Conservation (phyloP, 108 stramenopile genomes). For the Seminavis robusta region DNA sequence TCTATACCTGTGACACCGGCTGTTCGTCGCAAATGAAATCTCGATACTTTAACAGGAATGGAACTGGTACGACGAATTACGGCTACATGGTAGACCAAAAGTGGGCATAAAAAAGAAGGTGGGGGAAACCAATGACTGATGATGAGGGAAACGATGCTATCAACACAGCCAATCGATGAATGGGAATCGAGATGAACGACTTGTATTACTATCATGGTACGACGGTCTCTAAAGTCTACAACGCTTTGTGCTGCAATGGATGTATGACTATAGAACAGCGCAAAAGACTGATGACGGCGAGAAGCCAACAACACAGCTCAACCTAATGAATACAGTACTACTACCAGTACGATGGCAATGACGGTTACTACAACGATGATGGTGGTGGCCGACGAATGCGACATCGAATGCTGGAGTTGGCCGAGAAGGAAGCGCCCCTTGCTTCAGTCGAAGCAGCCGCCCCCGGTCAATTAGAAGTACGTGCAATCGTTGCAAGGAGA, state of each 20-base stretch:
- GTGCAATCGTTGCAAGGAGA: not conserved
- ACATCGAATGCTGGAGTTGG: not conserved
- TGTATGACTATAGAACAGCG: conserved; percentile 40
- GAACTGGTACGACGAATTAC: conserved; percentile 87
- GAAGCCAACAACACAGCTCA: conserved; percentile 16
- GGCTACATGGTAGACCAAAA: conserved; percentile 63
- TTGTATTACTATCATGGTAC: conserved; percentile 27
- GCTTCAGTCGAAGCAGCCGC: not conserved
- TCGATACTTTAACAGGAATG: conserved; percentile 72
- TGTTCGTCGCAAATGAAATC: conserved; percentile 60
- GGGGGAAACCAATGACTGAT: conserved; percentile 18
- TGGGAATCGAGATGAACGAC: conserved; percentile 24
- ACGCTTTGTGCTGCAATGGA: conserved; percentile 30
- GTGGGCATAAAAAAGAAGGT: conserved; percentile 50
- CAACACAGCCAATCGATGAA: conserved; percentile 21
- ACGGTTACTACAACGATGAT: conserved; percentile 3
- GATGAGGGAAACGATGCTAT: conserved; percentile 17
- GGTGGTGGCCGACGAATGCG: too few relatives aligned
- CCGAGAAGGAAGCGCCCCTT: not conserved
- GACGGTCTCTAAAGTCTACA: conserved; percentile 25
- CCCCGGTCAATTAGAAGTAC: conserved; percentile 12
- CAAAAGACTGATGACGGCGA: too few relatives aligned
- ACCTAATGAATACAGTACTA: conserved; percentile 17
- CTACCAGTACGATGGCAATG: conserved; percentile 8
- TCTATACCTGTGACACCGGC: conserved; percentile 67